Base-by-base conservation (phyloP, 345 rosid genomes). In the Citrus sp. region DNA sequence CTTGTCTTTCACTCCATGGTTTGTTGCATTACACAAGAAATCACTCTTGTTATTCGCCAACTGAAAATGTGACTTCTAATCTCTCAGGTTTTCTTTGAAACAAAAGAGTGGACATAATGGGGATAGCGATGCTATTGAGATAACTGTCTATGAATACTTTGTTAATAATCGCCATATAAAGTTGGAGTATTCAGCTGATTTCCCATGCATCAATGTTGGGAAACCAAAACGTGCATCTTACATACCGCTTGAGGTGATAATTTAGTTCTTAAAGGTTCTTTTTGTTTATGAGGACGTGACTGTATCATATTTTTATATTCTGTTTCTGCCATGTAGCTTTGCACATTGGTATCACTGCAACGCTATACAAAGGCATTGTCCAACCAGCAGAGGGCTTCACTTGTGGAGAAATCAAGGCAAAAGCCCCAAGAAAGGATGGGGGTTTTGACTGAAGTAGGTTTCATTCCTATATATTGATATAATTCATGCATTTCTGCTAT, bases 131-230 rank as follows among this genome's bases (percentile, higher is more conserved):
- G 49, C 28, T 9, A 25, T 51, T 34, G 81, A 82, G 32, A 59
- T 78, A 32, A 78, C 84, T 18, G 40, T 70, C 61, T 18, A 28
- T 51, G 74, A 51, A 18, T 70, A 51, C 40, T 70, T 70, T 10
- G 69, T 68, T 18, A 61, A 49, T 32, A 51, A 73, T 49, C 81
- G 72, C 16, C 28, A n/a, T 3, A 78, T 74, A 37, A 2, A 16
- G 6, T 75, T 78, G 63, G 34, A 5, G 0, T 69, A 78, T 74
- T 89, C 87, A 18, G 85, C 61, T 51, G 77, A 87, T 72, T 59
- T 86, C 24, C 98, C 94, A 0, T 93, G 98, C 78, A 81, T 93
- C 70, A 91, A 93, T 80, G 92, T 93, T 70, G 94, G 98, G 77
- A 93, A 91, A 77, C 91, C 98, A 28, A 93, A 91, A 77, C 84